Conservation (phyloP, 805 yeast genomes). For the Ogataea parapolymorpha region DNA sequence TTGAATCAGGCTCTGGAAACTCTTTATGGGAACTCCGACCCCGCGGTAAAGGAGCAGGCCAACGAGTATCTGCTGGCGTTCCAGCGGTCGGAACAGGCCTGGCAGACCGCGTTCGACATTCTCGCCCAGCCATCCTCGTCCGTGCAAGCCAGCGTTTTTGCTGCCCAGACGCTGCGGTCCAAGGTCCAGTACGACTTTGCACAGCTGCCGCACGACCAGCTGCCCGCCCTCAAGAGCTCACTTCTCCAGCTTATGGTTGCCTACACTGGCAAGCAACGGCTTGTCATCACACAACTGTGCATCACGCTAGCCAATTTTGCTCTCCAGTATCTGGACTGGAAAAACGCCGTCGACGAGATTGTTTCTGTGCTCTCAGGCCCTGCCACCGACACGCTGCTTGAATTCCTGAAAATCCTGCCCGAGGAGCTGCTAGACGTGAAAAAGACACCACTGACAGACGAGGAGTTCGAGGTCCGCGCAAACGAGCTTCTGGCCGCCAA, state of each 20-base stretch:
- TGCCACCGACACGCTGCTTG: slow-evolving; percentile 52
- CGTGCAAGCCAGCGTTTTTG: slow-evolving; percentile 69
- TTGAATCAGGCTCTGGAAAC: slow-evolving; percentile 46
- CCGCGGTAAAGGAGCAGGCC: slow-evolving; percentile 42
- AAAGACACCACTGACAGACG: slow-evolving; percentile 74
- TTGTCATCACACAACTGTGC: slow-evolving; percentile 79
- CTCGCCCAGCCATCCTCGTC: slow-evolving; percentile 35
- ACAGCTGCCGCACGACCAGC: slow-evolving; percentile 65
- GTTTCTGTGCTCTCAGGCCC: slow-evolving; percentile 45
- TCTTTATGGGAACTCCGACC: slow-evolving; percentile 36
- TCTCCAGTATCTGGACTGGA: slow-evolving; percentile 75
- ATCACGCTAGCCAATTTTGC: slow-evolving; percentile 80
- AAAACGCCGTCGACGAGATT: slow-evolving; percentile 64
- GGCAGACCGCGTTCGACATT: slow-evolving; percentile 65
- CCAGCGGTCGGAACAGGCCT: slow-evolving; percentile 79
- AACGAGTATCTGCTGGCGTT: slow-evolving; percentile 66
- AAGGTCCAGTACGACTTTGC: slow-evolving; percentile 79
- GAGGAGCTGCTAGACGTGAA: slow-evolving; percentile 83
- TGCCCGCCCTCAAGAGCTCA: slow-evolving; percentile 62
- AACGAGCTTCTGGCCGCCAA: slow-evolving; percentile 60
- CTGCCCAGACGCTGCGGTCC: slow-evolving; percentile 87
- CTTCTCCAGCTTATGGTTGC: slow-evolving; percentile 53
- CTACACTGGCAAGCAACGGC: slow-evolving; percentile 45
- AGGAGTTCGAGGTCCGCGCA: slow-evolving; percentile 68
- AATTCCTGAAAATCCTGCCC: slow-evolving; percentile 82